Evolutionary conservation across 2,329 filamentous ascomycete species (phyloP).

Genomic region (Calonectria crousiana): DNA sequence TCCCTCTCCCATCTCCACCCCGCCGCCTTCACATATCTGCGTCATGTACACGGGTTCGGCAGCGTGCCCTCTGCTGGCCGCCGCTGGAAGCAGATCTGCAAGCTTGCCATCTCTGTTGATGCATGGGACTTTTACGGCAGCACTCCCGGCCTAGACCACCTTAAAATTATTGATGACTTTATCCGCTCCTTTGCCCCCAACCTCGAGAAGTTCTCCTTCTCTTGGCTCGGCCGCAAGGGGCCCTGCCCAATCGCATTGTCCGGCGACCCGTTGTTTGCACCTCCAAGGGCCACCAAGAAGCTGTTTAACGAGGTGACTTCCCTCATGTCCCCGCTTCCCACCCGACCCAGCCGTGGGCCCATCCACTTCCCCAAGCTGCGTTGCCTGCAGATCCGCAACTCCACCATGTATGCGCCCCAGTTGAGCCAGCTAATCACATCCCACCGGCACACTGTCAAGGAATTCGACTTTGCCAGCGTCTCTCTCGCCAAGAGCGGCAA

Average conservation of each 20-base stretch:
- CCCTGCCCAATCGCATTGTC: conserved; percentile 80
- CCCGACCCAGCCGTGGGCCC: conserved; percentile 62
- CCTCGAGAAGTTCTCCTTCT: conserved; percentile 80
- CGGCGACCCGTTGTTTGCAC: conserved; percentile 76
- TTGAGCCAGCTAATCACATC: conserved; percentile 75
- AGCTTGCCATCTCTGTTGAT: conserved; percentile 79
- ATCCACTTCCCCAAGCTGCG: conserved; percentile 77
- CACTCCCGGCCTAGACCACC: conserved; percentile 74
- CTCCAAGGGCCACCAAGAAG: conserved; percentile 65
- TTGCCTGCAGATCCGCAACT: conserved; percentile 79
- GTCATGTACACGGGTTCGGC: conserved; percentile 80
- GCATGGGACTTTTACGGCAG: conserved; percentile 73
- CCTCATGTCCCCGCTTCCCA: conserved; percentile 72
- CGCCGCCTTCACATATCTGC: conserved; percentile 81
- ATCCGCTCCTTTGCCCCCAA: conserved; percentile 75
- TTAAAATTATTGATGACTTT: conserved; percentile 86
- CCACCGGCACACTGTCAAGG: conserved; percentile 76
- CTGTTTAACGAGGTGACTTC: conserved; percentile 74
- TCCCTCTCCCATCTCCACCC: conserved; percentile 82
- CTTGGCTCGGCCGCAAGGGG: conserved; percentile 81
- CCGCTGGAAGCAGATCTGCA: conserved; percentile 82
- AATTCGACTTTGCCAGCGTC: conserved; percentile 86
- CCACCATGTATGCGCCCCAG: conserved; percentile 77
- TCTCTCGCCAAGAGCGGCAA: conserved; percentile 74
- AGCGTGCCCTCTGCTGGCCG: conserved; percentile 77